Evolutionary conservation across 2,329 filamentous ascomycete genomes (phyloP), one percentile per base, ranked within the genome.

Genomic region (Elsinoe necatrix): DNA sequence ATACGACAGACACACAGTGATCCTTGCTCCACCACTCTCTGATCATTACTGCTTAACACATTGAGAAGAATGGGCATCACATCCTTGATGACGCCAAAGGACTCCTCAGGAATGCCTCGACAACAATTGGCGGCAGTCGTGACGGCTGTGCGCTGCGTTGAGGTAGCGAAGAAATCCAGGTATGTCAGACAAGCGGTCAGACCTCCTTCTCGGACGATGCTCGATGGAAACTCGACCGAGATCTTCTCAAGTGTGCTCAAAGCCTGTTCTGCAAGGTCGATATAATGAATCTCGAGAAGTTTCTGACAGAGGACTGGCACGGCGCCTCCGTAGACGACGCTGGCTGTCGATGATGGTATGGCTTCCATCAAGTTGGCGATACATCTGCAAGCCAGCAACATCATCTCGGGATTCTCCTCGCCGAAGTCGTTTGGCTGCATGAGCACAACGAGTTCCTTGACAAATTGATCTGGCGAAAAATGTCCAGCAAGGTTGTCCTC

Each of bases 61-160:
- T 90, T 89, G 58, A 95, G 82, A 29, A 98, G 79, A 23, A 89
- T 96, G 5, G 91, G 91, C 93, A 98, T 98, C 41, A 96, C 93
- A 71, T 96, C 91, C 66, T 85, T 83, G 50, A 98, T 87, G 8
- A 95, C 91, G 0, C 84, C 77, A 67, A 98, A 98, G 0, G 89
- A 95, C 66, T 97, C 93, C 64, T 92, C 86, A 1, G 91, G 89
- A 16, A 98, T 93, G 67, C 96, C 96, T 61, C 93, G 87, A 70
- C 95, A 98, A 74, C 93, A 98, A 68, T 98, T 98, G 57, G 93
- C 95, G 8, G 95, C 93, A 11, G 92, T 98, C 2, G 91, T 97
- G 6, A 98, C 93, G 5, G 93, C 93, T 12, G 92, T 96, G 62
- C 93, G 83, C 72, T 98, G 93, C 1, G 93, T 97, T 70, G 92